A percentile compares a stretch with the other conserved stretches of the same genome.
phyloP scores from a whole-genome alignment of 495 filamentous ascomycete genomes.

The Monascus purpureus region DNA sequence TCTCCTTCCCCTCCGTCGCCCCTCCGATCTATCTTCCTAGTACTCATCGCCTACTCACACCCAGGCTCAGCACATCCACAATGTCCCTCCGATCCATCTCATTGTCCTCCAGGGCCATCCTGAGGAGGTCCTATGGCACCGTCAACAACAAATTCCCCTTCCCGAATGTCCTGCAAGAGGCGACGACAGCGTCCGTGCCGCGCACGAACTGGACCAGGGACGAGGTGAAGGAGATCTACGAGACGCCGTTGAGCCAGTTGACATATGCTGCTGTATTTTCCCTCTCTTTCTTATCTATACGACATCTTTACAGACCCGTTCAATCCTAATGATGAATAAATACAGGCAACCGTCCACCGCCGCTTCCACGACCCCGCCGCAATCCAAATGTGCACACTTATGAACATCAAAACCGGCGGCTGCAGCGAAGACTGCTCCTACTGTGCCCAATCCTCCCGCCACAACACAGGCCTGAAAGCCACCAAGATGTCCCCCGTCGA shows the following conservation, averaged over 20 bases:
- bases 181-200: slow-evolving; percentile 40
- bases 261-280: slow-evolving; percentile 63
- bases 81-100: slow-evolving; percentile 17
- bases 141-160: slow-evolving; percentile 23
- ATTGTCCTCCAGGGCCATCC: slow-evolving; percentile 15
- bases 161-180: slow-evolving; percentile 31
- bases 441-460: slow-evolving; percentile 72
- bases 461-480: slow-evolving; percentile 64
- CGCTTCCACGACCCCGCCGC: slow-evolving; percentile 66
- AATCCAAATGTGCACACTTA: slow-evolving; percentile 79
- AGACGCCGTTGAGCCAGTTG: slow-evolving; percentile 63
- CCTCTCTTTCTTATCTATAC: no score
- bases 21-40: slow-evolving; percentile 1
- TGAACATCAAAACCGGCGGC: slow-evolving; percentile 92
- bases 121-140: slow-evolving; percentile 28
- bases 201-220: slow-evolving; percentile 65
- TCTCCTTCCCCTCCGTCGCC: slow-evolving; percentile 2
- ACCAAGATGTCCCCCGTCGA: slow-evolving; percentile 65
- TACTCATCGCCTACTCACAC: background rate
- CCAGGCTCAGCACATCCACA: slow-evolving; percentile 3
- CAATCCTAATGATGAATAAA: no score
- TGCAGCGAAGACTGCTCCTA: slow-evolving; percentile 82
- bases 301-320: no score
- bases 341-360: slow-evolving; percentile 56
- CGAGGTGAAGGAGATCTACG: slow-evolving; percentile 61